These are phyloP conservation scores for Conringia planisiliqua DNA, from an alignment of 345 rosid species.

Conservation along the genomic window DNA sequence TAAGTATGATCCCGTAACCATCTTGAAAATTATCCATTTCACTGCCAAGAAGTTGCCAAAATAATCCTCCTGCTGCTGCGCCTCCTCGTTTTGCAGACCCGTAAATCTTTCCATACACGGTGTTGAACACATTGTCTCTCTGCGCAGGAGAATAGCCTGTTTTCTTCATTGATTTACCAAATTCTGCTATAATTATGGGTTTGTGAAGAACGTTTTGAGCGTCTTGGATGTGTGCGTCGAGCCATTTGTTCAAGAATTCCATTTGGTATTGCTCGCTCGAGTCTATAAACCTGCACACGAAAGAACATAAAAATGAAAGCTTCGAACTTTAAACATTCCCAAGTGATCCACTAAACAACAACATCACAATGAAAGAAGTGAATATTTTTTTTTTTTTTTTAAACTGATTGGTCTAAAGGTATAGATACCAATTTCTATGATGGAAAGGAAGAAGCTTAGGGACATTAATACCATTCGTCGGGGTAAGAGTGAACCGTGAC, in stretches of 20 bases:
- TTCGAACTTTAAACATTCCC: background rate
- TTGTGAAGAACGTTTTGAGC: conserved; percentile 67
- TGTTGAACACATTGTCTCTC: conserved; percentile 64
- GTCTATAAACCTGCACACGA: conserved; percentile 51
- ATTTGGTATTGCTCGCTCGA: conserved; percentile 49
- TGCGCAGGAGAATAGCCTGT: conserved; percentile 43
- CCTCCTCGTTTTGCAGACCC: conserved; percentile 77
- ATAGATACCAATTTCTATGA: background rate
- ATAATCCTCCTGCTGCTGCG: conserved; percentile 85
- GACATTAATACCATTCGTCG: conserved; percentile 70
- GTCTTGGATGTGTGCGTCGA: conserved; percentile 67
- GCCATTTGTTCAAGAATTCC: conserved; percentile 75
- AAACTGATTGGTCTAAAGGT: background rate
- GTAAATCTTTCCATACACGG: conserved; percentile 66
- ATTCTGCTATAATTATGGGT: conserved; percentile 73
- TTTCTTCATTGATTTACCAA: conserved; percentile 70
- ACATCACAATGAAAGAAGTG: background rate
- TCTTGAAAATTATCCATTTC: conserved; percentile 80
- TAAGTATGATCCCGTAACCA: conserved; percentile 72
- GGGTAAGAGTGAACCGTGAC: conserved; percentile 89
- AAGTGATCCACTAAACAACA: background rate
- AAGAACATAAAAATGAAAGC: background rate
- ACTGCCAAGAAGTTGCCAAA: conserved; percentile 80
- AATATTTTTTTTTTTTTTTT: background rate
- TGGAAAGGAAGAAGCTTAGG: background rate